Evolutionary conservation across 2,329 filamentous ascomycete genomes (phyloP).

Genomic region (Polytolypa hystricis): DNA sequence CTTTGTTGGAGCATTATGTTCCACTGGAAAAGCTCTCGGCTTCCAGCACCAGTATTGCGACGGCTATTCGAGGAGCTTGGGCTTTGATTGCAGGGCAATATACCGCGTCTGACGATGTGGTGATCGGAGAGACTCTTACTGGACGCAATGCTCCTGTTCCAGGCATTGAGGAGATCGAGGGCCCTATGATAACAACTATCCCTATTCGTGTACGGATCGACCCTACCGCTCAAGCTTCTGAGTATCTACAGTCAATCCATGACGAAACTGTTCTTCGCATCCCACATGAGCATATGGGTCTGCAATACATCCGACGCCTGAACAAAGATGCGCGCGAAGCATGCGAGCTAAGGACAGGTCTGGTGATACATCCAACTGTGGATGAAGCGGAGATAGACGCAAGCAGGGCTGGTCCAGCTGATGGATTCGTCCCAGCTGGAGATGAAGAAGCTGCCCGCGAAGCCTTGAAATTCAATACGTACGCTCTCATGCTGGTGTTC

Average conservation of each 20-base stretch:
- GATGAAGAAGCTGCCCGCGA: conserved; percentile 49
- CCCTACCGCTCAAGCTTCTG: conserved; percentile 23
- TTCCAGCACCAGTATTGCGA: conserved; percentile 25
- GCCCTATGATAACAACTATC: conserved; percentile 35
- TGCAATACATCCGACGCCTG: conserved; percentile 39
- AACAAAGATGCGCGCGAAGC: conserved; percentile 34
- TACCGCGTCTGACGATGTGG: conserved; percentile 26
- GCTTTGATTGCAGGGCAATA: conserved; percentile 26
- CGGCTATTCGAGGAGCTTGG: conserved; percentile 31
- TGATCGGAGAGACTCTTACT: conserved; percentile 35
- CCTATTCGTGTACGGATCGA: conserved; percentile 29
- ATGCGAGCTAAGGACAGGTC: conserved; percentile 24
- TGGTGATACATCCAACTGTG: conserved; percentile 14
- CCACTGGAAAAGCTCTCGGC: conserved; percentile 19
- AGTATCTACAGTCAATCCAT: conserved; percentile 46
- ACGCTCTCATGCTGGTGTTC: conserved; percentile 53
- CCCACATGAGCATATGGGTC: conserved; percentile 48
- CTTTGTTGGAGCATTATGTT: conserved; percentile 20
- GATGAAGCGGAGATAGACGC: conserved; percentile 8
- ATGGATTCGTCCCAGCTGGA: conserved; percentile 44
- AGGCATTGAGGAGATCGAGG: conserved; percentile 32
- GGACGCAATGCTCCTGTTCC: conserved; percentile 29
- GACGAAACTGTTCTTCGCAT: conserved; percentile 40
- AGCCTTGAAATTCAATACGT: conserved; percentile 44
- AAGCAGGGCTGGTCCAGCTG: conserved; percentile 27